phyloP scores from a whole-genome alignment of 345 rosid genomes.

The Boechera stricta region DNA sequence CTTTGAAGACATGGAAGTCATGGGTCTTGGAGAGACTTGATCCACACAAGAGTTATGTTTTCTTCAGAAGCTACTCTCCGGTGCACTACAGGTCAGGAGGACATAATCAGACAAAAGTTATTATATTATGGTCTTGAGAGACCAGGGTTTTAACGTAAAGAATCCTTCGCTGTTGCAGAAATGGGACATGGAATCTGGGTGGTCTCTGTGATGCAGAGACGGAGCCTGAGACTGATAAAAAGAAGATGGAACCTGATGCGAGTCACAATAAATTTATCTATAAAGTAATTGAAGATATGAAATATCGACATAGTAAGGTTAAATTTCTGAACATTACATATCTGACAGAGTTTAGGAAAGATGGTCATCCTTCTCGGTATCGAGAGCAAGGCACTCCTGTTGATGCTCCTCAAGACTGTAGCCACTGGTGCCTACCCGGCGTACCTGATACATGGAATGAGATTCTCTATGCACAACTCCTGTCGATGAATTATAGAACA shows the following conservation, averaged over 20 bases:
- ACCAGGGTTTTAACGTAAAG: not conserved
- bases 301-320: slow-evolving; percentile 49
- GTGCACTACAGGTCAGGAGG: slow-evolving; percentile 67
- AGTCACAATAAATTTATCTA: slow-evolving; percentile 57
- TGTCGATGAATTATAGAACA: slow-evolving; percentile 56
- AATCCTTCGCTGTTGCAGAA: slow-evolving; percentile 49
- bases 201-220: slow-evolving; percentile 68
- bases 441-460: slow-evolving; percentile 91
- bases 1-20: slow-evolving; percentile 70
- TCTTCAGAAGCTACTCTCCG: slow-evolving; percentile 84
- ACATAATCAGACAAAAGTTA: not conserved
- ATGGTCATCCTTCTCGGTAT: slow-evolving; percentile 79
- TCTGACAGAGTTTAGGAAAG: slow-evolving; percentile 71
- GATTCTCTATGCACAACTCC: slow-evolving; percentile 70
- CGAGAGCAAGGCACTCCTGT: slow-evolving; percentile 66
- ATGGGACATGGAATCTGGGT: slow-evolving; percentile 78
- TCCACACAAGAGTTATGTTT: slow-evolving; percentile 56
- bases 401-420: slow-evolving; percentile 86
- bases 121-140: not conserved
- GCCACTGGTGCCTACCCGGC: slow-evolving; percentile 97
- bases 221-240: slow-evolving; percentile 59
- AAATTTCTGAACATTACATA: slow-evolving; percentile 72
- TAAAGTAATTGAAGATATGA: slow-evolving; percentile 57
- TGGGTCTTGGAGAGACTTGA: slow-evolving; percentile 61
- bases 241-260: slow-evolving; percentile 58